Evolutionary conservation across 2,329 filamentous ascomycete genomes (phyloP), one percentile per base, ranked within the genome.

Genomic region (Fonsecaea pugnacius): DNA sequence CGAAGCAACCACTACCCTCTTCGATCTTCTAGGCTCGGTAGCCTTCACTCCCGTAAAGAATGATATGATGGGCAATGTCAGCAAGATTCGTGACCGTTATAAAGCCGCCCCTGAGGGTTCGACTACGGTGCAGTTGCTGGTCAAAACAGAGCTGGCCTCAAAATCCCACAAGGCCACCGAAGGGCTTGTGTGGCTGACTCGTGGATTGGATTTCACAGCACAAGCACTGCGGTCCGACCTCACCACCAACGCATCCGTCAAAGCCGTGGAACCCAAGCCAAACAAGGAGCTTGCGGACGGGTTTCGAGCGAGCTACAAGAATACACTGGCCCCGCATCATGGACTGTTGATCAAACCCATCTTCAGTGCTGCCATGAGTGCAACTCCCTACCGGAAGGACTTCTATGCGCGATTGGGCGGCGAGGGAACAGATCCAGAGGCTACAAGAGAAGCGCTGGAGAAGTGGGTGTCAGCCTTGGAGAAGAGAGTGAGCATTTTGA

Each of bases 161-260:
- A 94, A 93, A 84, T 93, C 95, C 79, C 91, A 96, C 81, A 85
- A 82, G 63, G 94, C 95, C 60, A 89, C 92, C 12, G 93, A 97
- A 80, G 95, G 93, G 60, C 84, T 97, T 58, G 78, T 98, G 66
- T 99, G 95, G 95, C 85, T 97, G 67, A 85, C 89, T 71, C 90
- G 94, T 91, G 95, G 90, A 66, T 90, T 98, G 74, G 92, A 97
- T 75, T 99, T 99, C 82, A 98, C 94, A 70, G 87, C 88, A 75
- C 88, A 91, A 77, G 91, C 91, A 65, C 88, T 99, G 68, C 87
- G 87, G 74, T 60, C 67, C n/a, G 70, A 71, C 40, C 59, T 70
- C 36, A 69, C 68, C 9, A 62, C 38, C 73, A 87, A 89, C 74
- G 74, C 64, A 1, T 60, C 62, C 9, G 57, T 69, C 1, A 32